Percentiles rank a stretch among this genome's conserved stretches.
These are phyloP conservation scores for Thelonectria rubi DNA, from an alignment of 2,329 filamentous ascomycete species.

Conservation along the genomic window DNA sequence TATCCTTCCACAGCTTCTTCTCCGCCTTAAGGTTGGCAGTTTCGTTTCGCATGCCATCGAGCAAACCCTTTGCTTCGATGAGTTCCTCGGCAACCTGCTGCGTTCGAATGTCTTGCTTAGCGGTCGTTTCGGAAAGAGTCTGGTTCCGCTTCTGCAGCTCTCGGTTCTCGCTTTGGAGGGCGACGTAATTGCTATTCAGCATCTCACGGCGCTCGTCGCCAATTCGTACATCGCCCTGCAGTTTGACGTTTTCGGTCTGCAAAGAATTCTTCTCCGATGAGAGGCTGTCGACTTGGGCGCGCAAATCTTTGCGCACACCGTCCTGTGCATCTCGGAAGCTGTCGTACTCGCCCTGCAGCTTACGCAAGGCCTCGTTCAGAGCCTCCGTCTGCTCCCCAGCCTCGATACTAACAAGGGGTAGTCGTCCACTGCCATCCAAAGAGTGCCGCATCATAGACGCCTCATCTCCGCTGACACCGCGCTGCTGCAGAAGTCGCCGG, in stretches of 20 bases:
- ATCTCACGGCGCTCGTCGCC: slow-evolving; percentile 88
- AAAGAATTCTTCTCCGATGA: slow-evolving; percentile 83
- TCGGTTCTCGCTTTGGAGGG: slow-evolving; percentile 83
- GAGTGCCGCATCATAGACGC: slow-evolving; percentile 77
- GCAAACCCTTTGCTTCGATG: slow-evolving; percentile 81
- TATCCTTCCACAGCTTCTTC: slow-evolving; percentile 93
- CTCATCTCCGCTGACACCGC: slow-evolving; percentile 68
- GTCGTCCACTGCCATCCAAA: slow-evolving; percentile 64
- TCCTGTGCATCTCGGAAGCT: slow-evolving; percentile 86
- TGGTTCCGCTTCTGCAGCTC: slow-evolving; percentile 87
- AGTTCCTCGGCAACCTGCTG: slow-evolving; percentile 95
- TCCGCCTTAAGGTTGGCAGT: slow-evolving; percentile 93
- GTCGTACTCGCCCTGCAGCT: slow-evolving; percentile 90
- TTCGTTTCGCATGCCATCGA: slow-evolving; percentile 90
- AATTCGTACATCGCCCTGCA: slow-evolving; percentile 82
- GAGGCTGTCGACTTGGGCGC: slow-evolving; percentile 83
- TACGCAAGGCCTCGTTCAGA: slow-evolving; percentile 81
- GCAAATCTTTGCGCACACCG: slow-evolving; percentile 82
- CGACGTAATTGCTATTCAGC: slow-evolving; percentile 85
- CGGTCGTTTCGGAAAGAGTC: slow-evolving; percentile 79
- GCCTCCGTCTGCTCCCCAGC: slow-evolving; percentile 64
- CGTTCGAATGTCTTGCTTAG: slow-evolving; percentile 88
- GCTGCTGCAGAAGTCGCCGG: slow-evolving; percentile 87
- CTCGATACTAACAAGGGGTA: slow-evolving; percentile 68
- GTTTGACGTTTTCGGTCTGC: slow-evolving; percentile 81